Percentiles rank a stretch among this genome's conserved stretches.
These are phyloP conservation scores for Pseudocercospora eumusae DNA, from an alignment of 2,329 filamentous ascomycete species.

Conservation along the genomic window DNA sequence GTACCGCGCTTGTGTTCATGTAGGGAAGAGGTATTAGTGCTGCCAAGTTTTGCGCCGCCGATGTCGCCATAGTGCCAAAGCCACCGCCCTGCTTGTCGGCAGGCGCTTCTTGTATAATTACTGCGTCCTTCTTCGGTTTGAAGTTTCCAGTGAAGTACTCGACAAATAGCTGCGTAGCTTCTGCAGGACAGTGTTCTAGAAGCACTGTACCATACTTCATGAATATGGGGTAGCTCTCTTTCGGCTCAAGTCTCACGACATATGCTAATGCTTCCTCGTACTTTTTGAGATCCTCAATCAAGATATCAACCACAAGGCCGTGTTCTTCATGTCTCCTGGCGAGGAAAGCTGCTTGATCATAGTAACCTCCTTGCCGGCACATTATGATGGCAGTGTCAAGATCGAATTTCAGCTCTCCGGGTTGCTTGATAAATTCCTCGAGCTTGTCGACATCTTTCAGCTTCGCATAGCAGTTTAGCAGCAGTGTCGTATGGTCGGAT, in stretches of 20 bases:
- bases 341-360: constrained; percentile 92
- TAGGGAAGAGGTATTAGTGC: constrained; percentile 82
- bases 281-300: constrained; percentile 92
- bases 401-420: constrained; percentile 92
- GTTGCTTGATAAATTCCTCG: constrained; percentile 94
- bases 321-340: constrained; percentile 93
- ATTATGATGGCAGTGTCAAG: constrained; percentile 95
- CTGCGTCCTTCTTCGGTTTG: constrained; percentile 66
- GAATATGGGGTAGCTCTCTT: constrained; percentile 80
- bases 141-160: constrained; percentile 92
- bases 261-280: constrained; percentile 88
- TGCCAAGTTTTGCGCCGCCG: constrained; percentile 81
- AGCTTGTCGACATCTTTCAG: constrained; percentile 95
- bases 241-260: constrained; percentile 82
- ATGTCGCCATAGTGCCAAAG: constrained; percentile 59
- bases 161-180: constrained; percentile 85
- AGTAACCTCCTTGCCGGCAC: constrained; percentile 96
- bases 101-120: constrained; percentile 52
- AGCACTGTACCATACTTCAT: constrained; percentile 95
- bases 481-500: constrained; percentile 88
- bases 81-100: constrained; percentile 35
- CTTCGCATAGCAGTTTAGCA: constrained; percentile 97
- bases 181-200: constrained; percentile 78
- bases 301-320: constrained; percentile 88
- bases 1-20: constrained; percentile 66